Evolutionary conservation across 2,329 filamentous ascomycete genomes (phyloP).

Genomic region (Zymoseptoria brevis): DNA sequence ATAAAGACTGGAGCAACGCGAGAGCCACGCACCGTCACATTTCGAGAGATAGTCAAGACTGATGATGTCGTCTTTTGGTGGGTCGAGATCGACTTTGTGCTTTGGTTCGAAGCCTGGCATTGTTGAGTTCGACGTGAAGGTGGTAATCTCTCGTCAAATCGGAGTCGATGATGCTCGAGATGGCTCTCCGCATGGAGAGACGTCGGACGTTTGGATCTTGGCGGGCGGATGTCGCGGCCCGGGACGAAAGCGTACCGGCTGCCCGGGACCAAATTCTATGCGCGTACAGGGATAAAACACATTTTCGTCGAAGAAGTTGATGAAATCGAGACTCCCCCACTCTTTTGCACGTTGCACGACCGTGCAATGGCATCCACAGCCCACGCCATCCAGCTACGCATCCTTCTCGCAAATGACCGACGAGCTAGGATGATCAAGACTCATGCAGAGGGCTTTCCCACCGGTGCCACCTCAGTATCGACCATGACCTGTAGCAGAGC

Average conservation of each 20-base stretch:
- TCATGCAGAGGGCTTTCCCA: neutral
- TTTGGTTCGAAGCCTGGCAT: slow-evolving; percentile 65
- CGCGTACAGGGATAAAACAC: neutral
- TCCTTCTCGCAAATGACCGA: neutral
- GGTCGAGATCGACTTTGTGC: slow-evolving; percentile 62
- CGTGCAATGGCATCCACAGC: neutral
- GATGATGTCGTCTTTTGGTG: slow-evolving; percentile 83
- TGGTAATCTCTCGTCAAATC: neutral
- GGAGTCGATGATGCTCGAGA: neutral
- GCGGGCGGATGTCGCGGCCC: neutral
- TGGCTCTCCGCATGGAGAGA: neutral
- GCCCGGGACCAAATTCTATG: neutral
- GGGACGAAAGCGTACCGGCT: neutral
- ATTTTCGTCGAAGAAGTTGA: neutral
- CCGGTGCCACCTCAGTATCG: slow-evolving; percentile 31
- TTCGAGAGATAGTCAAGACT: slow-evolving; percentile 69
- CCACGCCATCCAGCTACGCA: neutral
- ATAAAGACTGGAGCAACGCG: neutral
- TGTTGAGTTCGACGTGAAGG: neutral
- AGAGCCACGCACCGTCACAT: slow-evolving; percentile 63
- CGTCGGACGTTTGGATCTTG: neutral
- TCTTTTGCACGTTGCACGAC: neutral
- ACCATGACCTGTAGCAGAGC: slow-evolving; percentile 45
- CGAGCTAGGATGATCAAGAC: neutral
- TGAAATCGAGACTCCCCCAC: neutral